phyloP scores from a whole-genome alignment of 768 basidiomycete species.

The Epithele typhae region DNA sequence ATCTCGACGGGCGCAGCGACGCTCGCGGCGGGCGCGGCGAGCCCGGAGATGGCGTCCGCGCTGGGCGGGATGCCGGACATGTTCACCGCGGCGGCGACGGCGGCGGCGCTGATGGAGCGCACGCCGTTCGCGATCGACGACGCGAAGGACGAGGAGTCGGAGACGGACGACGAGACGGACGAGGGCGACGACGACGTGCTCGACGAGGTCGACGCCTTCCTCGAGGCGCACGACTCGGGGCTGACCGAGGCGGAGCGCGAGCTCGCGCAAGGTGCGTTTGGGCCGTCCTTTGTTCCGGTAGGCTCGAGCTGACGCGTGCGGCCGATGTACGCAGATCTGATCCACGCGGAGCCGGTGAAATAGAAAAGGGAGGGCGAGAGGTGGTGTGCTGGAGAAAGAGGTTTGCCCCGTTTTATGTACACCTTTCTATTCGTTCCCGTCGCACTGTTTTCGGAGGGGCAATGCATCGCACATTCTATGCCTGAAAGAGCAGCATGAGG shows the following conservation, averaged over 20 bases:
- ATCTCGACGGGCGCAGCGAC: slow-evolving; percentile 35
- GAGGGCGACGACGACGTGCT: slow-evolving; percentile 67
- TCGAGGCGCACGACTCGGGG: slow-evolving; percentile 90
- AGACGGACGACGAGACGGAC: slow-evolving; percentile 44
- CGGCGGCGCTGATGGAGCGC: slow-evolving; percentile 77
- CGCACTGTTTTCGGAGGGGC: slow-evolving; percentile 13
- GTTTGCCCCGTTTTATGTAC: slow-evolving; percentile 7
- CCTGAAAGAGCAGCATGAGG: no score
- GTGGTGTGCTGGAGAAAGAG: not conserved
- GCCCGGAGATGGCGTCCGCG: slow-evolving; percentile 20
- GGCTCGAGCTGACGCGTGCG: not conserved
- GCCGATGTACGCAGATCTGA: slow-evolving; percentile 39
- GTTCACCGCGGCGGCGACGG: slow-evolving; percentile 72
- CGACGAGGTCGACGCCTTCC: slow-evolving; percentile 93
- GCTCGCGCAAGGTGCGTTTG: slow-evolving; percentile 64
- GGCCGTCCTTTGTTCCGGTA: not conserved
- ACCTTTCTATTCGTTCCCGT: slow-evolving; percentile 13
- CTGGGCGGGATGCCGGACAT: slow-evolving; percentile 53
- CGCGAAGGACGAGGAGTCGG: slow-evolving; percentile 78
- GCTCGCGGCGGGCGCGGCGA: slow-evolving; percentile 35
- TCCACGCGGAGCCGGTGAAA: slow-evolving; percentile 57
- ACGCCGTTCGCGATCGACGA: slow-evolving; percentile 98
- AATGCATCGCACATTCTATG: slow-evolving; percentile 9
- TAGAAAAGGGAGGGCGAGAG: not conserved
- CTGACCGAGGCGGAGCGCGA: slow-evolving; percentile 76